Percentiles rank a stretch among this genome's conserved stretches.
These are phyloP conservation scores for Wickerhamiella domercqiae DNA, from an alignment of 805 yeast species.

Conservation along the genomic window DNA sequence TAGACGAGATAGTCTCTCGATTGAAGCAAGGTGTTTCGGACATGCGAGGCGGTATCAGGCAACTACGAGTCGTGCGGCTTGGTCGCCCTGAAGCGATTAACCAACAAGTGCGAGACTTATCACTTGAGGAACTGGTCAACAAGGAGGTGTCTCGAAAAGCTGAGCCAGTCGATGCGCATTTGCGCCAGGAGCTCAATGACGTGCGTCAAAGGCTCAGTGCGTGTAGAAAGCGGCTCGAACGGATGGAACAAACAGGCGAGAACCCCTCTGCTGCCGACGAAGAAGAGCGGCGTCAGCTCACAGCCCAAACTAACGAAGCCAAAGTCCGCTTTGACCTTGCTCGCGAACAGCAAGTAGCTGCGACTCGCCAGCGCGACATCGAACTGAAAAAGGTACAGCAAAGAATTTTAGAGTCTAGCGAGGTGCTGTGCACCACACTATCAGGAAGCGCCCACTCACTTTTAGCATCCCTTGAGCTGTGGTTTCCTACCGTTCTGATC, in stretches of 20 bases:
- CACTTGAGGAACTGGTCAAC: constrained; percentile 78
- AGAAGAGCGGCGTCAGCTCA: constrained; percentile 39
- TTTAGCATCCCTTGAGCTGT: constrained; percentile 54
- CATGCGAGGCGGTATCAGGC: constrained; percentile 24
- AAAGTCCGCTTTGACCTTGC: constrained; percentile 64
- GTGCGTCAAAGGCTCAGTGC: constrained; percentile 34
- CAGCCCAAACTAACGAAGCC: constrained; percentile 45
- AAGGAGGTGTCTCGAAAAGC: constrained; percentile 18
- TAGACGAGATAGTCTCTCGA: constrained; percentile 82
- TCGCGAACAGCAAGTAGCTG: constrained; percentile 56
- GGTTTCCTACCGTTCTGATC: constrained; percentile 78
- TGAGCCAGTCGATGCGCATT: constrained; percentile 21
- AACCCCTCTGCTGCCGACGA: neutral
- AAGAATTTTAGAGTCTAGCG: constrained; percentile 54
- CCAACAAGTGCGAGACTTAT: constrained; percentile 62
- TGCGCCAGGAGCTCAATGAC: constrained; percentile 27
- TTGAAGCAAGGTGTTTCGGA: constrained; percentile 50
- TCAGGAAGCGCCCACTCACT: constrained; percentile 92
- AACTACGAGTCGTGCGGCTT: constrained; percentile 45
- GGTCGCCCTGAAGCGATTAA: constrained; percentile 85
- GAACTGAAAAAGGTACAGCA: constrained; percentile 64
- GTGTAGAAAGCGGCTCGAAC: constrained; percentile 38
- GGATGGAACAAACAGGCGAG: constrained; percentile 21
- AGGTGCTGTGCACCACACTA: constrained; percentile 78
- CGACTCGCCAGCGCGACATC: constrained; percentile 58